A percentile compares a stretch with the other conserved stretches of the same genome.
phyloP scores from a whole-genome alignment of 441 rosid species.

The Metrosideros polymorpha region DNA sequence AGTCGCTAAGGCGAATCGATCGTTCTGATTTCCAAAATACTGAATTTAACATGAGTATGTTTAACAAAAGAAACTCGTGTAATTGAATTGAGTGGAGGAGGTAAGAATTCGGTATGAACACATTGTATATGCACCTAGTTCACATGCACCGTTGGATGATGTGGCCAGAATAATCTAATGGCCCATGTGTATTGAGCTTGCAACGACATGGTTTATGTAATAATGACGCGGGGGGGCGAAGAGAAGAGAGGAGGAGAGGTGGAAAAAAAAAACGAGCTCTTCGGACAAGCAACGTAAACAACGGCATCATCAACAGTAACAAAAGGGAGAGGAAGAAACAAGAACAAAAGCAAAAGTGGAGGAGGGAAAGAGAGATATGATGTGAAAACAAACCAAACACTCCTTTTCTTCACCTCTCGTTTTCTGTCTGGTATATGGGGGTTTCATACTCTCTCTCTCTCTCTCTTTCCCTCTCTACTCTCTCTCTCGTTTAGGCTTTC shows the following conservation, averaged over 20 bases:
- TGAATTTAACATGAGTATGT: neutral
- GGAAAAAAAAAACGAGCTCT: neutral
- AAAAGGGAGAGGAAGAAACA: neutral
- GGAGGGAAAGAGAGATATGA: neutral
- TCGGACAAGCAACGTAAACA: neutral
- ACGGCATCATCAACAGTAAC: neutral
- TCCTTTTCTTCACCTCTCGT: slow-evolving; percentile 25
- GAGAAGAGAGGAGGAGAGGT: neutral
- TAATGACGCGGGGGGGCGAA: neutral
- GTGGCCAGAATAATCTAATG: neutral
- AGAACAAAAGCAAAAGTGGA: neutral
- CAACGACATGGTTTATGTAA: neutral
- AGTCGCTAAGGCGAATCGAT: neutral
- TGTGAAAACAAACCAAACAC: slow-evolving; percentile 22
- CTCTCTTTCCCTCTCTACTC: slow-evolving; percentile 16
- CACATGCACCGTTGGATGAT: neutral
- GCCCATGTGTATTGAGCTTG: neutral
- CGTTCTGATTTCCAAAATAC: fast-evolving
- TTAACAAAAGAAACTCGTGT: neutral
- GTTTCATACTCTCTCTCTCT: neutral
- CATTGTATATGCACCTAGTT: neutral
- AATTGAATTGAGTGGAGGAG: neutral
- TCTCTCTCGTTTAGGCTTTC: neutral
- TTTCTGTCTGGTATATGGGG: slow-evolving; percentile 69
- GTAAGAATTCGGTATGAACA: fast-evolving